phyloP scores from a whole-genome alignment of 2,329 filamentous ascomycete genomes.

The Hypoxylon rubiginosum region DNA sequence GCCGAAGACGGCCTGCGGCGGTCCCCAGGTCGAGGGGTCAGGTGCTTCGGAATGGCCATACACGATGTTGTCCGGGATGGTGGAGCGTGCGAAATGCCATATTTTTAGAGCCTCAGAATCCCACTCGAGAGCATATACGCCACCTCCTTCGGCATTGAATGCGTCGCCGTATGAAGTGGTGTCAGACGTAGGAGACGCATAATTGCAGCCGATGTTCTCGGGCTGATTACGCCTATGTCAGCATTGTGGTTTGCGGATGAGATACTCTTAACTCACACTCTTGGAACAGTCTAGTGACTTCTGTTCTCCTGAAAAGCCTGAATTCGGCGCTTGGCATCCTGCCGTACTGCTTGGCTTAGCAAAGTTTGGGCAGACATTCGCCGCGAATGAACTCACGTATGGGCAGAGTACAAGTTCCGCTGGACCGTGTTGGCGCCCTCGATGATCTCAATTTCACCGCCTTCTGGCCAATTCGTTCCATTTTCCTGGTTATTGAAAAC shows the following conservation, averaged over 20 bases:
- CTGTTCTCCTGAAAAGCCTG: conserved; percentile 46
- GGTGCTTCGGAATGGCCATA: conserved; percentile 64
- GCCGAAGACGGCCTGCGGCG: conserved; percentile 78
- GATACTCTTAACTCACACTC: conserved; percentile 35
- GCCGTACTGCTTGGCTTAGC: conserved; percentile 34
- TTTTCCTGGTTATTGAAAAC: conserved; percentile 56
- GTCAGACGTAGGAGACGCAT: conserved; percentile 56
- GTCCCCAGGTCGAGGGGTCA: conserved; percentile 75
- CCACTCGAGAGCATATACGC: conserved; percentile 80
- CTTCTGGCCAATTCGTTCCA: conserved; percentile 69
- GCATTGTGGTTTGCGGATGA: background rate
- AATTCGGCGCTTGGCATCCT: conserved; percentile 43
- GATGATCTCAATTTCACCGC: conserved; percentile 78
- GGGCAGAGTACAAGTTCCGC: conserved; percentile 72
- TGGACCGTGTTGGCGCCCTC: conserved; percentile 76
- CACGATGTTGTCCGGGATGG: conserved; percentile 75
- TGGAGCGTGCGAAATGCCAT: conserved; percentile 80
- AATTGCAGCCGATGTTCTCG: conserved; percentile 63
- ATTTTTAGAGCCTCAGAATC: conserved; percentile 75
- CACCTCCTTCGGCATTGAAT: conserved; percentile 77
- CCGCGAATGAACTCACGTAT: conserved; percentile 61
- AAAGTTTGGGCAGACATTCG: background rate
- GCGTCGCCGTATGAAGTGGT: conserved; percentile 69
- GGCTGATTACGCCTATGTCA: conserved; percentile 52
- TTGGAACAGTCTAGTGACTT: conserved; percentile 46